Conservation (phyloP, 1,284 basidiomycete species). For the Ceratobasidium papillatum region DNA sequence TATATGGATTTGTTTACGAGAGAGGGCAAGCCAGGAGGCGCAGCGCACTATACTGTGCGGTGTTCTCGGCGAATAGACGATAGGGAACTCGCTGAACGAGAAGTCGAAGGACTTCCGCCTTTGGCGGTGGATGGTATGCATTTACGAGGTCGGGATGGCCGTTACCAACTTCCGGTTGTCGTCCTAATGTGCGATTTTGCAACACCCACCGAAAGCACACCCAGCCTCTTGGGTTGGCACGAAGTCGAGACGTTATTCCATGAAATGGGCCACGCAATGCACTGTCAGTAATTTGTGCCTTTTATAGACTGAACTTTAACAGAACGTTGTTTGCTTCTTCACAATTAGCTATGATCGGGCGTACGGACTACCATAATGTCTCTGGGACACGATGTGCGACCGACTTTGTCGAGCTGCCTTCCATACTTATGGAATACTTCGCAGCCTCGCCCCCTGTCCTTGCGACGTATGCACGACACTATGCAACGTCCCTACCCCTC, state of each 20-base stretch:
- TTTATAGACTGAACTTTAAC: constrained; percentile 15
- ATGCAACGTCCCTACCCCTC: constrained; percentile 71
- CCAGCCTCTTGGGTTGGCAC: constrained; percentile 88
- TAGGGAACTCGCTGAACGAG: constrained; percentile 51
- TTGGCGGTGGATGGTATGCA: constrained; percentile 43
- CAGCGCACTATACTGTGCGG: constrained; percentile 97
- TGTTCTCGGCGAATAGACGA: constrained; percentile 93
- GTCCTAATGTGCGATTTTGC: constrained; percentile 92
- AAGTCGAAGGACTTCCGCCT: constrained; percentile 35
- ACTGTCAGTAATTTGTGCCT: constrained; percentile 72
- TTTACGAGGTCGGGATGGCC: constrained; percentile 68
- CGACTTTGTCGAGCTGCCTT: constrained; percentile 97
- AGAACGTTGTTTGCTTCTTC: background rate
- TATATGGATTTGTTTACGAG: constrained; percentile 93
- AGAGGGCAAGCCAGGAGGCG: constrained; percentile 86
- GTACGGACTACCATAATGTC: constrained; percentile 97
- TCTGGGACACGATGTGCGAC: constrained; percentile 98
- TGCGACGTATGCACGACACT: constrained; percentile 54
- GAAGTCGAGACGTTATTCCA: constrained; percentile 97
- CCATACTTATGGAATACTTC: constrained; percentile 99
- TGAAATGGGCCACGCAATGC: constrained; percentile 99
- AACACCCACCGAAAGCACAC: constrained; percentile 67
- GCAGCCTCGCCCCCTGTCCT: constrained; percentile 85
- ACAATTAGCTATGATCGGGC: constrained; percentile 90
- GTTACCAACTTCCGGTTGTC: constrained; percentile 90